Conservation (phyloP, 2,329 filamentous ascomycete genomes). For the Fusarium mangiferae region DNA sequence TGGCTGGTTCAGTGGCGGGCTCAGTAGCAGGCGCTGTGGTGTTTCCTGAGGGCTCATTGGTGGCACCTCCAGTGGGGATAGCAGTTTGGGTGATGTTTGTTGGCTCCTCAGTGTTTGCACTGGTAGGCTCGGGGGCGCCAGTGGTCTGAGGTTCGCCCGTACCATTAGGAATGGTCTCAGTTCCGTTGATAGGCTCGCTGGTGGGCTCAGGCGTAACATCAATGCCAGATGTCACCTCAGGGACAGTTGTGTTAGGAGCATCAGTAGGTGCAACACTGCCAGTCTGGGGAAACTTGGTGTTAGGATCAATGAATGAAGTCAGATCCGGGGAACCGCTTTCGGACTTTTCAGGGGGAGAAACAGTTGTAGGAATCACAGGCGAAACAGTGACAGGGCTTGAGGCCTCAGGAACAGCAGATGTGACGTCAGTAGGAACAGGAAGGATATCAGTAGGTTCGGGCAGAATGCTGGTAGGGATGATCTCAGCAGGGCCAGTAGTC, state of each 20-base stretch:
- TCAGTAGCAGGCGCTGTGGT: slow-evolving; percentile 25
- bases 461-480: slow-evolving; percentile 19
- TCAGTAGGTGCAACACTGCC: slow-evolving; percentile 9
- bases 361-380: slow-evolving; percentile 20
- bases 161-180: slow-evolving; percentile 4
- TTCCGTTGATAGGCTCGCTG: slow-evolving; percentile 13
- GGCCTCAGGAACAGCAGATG: slow-evolving; percentile 15
- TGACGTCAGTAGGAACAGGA: slow-evolving; percentile 5
- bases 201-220: slow-evolving; percentile 21
- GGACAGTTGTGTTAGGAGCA: slow-evolving; percentile 16
- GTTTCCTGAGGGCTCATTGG: slow-evolving; percentile 4
- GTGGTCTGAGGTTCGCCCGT: slow-evolving; percentile 23
- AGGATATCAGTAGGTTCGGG: slow-evolving; percentile 23
- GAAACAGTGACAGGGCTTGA: slow-evolving; percentile 23
- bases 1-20: background rate
- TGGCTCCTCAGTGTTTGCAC: background rate
- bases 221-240: slow-evolving; percentile 13
- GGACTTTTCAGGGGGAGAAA: background rate
- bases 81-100: slow-evolving; percentile 7
- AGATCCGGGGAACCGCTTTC: slow-evolving; percentile 14
- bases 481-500: slow-evolving; percentile 17
- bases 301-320: slow-evolving; percentile 24
- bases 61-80: slow-evolving; percentile 10
- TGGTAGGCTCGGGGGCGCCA: slow-evolving; percentile 3
- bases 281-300: slow-evolving; percentile 23